Evolutionary conservation across 768 basidiomycete genomes (phyloP).

Genomic region (Xerocomellus dryophilus): DNA sequence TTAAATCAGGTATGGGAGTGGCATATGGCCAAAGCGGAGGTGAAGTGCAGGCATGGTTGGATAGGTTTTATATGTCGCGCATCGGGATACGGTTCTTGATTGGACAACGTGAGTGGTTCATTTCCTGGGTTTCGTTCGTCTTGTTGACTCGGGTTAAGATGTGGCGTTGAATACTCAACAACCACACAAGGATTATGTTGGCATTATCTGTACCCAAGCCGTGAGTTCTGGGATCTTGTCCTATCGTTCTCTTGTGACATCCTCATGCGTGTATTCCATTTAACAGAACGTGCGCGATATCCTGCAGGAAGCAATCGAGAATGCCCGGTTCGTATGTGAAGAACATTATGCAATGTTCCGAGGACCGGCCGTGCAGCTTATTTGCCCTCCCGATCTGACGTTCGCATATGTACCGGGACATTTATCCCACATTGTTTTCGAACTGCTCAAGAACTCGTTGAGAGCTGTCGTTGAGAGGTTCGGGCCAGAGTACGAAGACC

Average conservation of each 20-base stretch:
- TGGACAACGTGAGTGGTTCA: conserved; percentile 72
- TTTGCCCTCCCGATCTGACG: conserved; percentile 81
- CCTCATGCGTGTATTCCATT: neutral
- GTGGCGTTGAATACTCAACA: conserved; percentile 91
- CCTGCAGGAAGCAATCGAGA: conserved; percentile 96
- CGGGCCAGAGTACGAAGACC: conserved; percentile 74
- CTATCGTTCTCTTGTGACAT: neutral
- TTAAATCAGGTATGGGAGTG: conserved; percentile 26
- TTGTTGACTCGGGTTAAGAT: conserved; percentile 45
- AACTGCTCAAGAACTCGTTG: conserved; percentile 94
- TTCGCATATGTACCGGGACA: conserved; percentile 97
- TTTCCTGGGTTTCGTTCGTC: neutral
- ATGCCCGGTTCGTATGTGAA: conserved; percentile 91
- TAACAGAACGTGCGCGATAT: conserved; percentile 89
- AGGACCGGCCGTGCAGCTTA: conserved; percentile 92
- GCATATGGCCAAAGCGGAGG: conserved; percentile 64
- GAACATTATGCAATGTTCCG: conserved; percentile 96
- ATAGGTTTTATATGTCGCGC: conserved; percentile 94
- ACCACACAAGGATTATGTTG: conserved; percentile 87
- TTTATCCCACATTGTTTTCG: conserved; percentile 94
- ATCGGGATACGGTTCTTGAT: conserved; percentile 96
- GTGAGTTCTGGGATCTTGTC: conserved; percentile 41
- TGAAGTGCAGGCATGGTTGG: conserved; percentile 95
- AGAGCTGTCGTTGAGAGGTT: conserved; percentile 93
- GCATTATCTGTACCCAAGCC: conserved; percentile 92